These are phyloP conservation scores for Paecilomyces formosus DNA, from an alignment of 2,329 filamentous ascomycete genomes.

Conservation along the genomic window DNA sequence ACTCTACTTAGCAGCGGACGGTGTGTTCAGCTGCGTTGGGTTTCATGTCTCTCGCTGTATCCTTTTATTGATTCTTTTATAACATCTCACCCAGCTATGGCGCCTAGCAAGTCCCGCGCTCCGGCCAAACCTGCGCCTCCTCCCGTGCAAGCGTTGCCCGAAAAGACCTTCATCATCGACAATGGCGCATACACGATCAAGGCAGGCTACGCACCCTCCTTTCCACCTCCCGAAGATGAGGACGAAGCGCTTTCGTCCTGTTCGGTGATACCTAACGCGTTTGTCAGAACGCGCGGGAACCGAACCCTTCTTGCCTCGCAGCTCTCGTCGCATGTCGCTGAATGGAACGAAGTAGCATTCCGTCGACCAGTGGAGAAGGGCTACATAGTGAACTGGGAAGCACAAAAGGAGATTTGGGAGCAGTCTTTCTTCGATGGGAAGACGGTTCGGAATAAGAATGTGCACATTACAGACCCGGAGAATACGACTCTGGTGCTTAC, in stretches of 20 bases:
- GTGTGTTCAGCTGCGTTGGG: neutral
- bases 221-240: conserved; percentile 23
- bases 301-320: conserved; percentile 75
- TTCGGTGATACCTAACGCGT: conserved; percentile 74
- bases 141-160: conserved; percentile 45
- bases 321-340: conserved; percentile 63
- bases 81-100: conserved; percentile 14
- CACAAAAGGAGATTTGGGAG: conserved; percentile 93
- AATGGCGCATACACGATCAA: conserved; percentile 91
- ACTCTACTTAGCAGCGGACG: neutral
- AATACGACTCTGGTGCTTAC: conserved; percentile 79
- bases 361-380: conserved; percentile 88
- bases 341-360: conserved; percentile 84
- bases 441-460: conserved; percentile 46
- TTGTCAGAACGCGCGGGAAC: conserved; percentile 73
- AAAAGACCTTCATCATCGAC: conserved; percentile 76
- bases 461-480: conserved; percentile 51
- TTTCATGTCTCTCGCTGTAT: neutral
- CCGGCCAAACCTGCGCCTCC: conserved; percentile 46
- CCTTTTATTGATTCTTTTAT: neutral
- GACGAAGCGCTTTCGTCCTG: conserved; percentile 44
- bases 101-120: conserved; percentile 26
- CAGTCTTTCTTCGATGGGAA: conserved; percentile 69
- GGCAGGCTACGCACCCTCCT: conserved; percentile 62
- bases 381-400: conserved; percentile 94